Evolutionary conservation across 768 basidiomycete genomes (phyloP), one percentile per base, ranked within the genome.

Genomic region (Serendipita vermifera): DNA sequence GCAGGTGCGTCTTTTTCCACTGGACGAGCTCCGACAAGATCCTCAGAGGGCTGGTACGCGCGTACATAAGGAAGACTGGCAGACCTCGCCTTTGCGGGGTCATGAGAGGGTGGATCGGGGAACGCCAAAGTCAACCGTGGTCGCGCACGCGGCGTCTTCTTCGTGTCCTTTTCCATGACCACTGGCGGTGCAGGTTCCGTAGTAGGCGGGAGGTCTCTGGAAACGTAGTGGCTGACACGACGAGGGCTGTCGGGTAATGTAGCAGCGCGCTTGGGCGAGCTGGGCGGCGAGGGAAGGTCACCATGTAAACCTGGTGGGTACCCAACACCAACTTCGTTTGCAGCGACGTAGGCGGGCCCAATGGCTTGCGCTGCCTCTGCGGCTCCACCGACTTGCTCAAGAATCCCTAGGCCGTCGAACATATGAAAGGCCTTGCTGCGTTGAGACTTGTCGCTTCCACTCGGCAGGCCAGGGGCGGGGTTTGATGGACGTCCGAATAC

Each of bases 221-320:
- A n/a, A n/a, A n/a, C n/a, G n/a, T n/a, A n/a, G n/a, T n/a, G n/a
- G n/a, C n/a, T n/a, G n/a, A n/a, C n/a, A n/a, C n/a, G n/a, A n/a
- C n/a, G n/a, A n/a, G n/a, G n/a, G n/a, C n/a, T n/a, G n/a, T n/a
- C n/a, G n/a, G n/a, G n/a, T n/a, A n/a, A n/a, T n/a, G n/a, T n/a
- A n/a, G n/a, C n/a, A n/a, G n/a, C n/a, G n/a, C n/a, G n/a, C n/a
- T 20, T 26, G 46, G 46, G 20, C 15, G 46, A 17, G 39, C 17
- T 5, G 39, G 22, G 5, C 24, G 9, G n/a, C 20, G 22, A 22
- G 4, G 46, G 22, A n/a, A 9, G 9, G 6, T 51, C 46, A 9
- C 46, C 46, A 51, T 51, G 46, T 29, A 51, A 26, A 22, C 46
- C 46, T 26, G 46, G 46, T 9, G 46, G 46, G 22, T 51, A 51